These are phyloP conservation scores for Penicillium arizonense DNA, from an alignment of 495 filamentous ascomycete species.

Conservation along the genomic window DNA sequence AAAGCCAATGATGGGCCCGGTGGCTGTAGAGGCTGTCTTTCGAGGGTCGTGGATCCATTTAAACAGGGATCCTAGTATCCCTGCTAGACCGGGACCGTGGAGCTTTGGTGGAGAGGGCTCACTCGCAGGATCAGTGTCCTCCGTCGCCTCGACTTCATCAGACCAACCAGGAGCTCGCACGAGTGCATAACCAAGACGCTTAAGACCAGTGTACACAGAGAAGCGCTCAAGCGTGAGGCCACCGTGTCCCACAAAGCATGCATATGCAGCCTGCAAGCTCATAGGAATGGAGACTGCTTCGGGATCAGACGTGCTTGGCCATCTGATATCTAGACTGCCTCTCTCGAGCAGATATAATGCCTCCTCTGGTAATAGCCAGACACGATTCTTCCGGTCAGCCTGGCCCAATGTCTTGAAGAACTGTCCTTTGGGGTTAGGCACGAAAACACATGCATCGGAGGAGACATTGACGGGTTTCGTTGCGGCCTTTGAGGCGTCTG, in stretches of 20 bases:
- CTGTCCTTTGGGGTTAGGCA: conserved; percentile 46
- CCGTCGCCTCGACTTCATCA: conserved; percentile 20
- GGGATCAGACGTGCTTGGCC: conserved; percentile 50
- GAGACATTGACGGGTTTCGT: conserved; percentile 24
- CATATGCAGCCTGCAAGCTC: conserved; percentile 87
- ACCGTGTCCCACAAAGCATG: conserved; percentile 67
- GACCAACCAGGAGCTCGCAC: conserved; percentile 62
- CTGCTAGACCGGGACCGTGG: conserved; percentile 31
- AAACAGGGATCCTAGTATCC: conserved; percentile 32
- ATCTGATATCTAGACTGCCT: conserved; percentile 81
- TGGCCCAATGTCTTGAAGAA: conserved; percentile 59
- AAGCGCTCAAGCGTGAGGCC: conserved; percentile 76
- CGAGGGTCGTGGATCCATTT: conserved; percentile 31
- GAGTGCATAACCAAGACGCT: conserved; percentile 78
- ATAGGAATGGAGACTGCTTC: conserved; percentile 62
- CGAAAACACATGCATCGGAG: conserved; percentile 41
- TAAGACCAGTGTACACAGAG: conserved; percentile 80
- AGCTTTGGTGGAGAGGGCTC: conserved; percentile 9
- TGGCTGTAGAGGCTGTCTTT: conserved; percentile 26
- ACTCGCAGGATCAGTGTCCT: background rate
- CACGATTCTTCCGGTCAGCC: conserved; percentile 52
- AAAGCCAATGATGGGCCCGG: conserved; percentile 70
- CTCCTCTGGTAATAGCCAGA: conserved; percentile 92
- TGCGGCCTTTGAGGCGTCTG: conserved; percentile 14
- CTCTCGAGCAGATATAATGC: conserved; percentile 85